Base-by-base conservation (phyloP, 768 basidiomycete genomes). In the Mycena rebaudengoi region DNA sequence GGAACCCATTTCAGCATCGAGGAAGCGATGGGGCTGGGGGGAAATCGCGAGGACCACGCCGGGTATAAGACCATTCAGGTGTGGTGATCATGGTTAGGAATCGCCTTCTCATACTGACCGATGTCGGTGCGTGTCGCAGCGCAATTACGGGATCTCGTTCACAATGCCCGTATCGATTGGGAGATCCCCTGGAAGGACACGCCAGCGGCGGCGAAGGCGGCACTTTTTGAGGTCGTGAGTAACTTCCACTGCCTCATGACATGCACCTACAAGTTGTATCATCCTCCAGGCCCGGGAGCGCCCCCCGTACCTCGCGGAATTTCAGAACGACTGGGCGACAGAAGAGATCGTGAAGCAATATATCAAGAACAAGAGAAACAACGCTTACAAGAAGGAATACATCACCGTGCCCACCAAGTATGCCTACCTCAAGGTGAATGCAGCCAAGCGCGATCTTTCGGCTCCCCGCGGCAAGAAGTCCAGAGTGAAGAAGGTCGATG, bases 261-360 rank as follows among this genome's bases (percentile, higher is more conserved):
- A n/a, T n/a, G n/a, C n/a, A n/a, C n/a, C n/a, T n/a, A n/a, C n/a
- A n/a, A n/a, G n/a, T n/a, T n/a, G 10, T 10, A n/a, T 10, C 18
- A 37, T 18, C 35, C n/a, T n/a, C 18, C 11, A 37, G 35, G 35
- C 35, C 11, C 35, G 35, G 35, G 35, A 37, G 35, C 35, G 18
- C 18, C 35, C 10, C 35, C 35, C 35, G 35, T 10, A 10, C 35
- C 35, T 37, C 35, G 11, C 10, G 35, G 11, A 18, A 18, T 37
- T 10, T 18, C 35, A 53, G 13, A 67, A 70, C 45, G 69, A 73
- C 40, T 73, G 67, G 70, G 72, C 72, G 6, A 73, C 69, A 3
- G 60, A 73, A 37, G 65, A 55, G 4, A 57, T 73, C 10, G 55
- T 60, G 1, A 40, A 43, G 16, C 72, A 71, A 43, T 70, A 54